Base-by-base conservation (phyloP, 2,329 filamentous ascomycete genomes). In the Lojkania enalia region DNA sequence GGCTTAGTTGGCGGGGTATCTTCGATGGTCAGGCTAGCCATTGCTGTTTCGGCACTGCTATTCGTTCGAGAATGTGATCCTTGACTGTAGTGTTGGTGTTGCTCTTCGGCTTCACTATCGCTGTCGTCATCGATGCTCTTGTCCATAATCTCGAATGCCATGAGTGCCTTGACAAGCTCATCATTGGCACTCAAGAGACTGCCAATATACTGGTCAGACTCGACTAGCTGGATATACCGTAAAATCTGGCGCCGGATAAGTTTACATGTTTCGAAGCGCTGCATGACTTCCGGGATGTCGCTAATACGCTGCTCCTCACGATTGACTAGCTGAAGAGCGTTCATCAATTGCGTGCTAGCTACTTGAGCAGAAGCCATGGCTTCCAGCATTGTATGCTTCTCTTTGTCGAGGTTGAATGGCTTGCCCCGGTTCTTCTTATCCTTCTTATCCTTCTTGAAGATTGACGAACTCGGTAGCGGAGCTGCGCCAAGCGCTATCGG, bases 81-180 rank as follows among this genome's bases (percentile, higher is more conserved):
- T n/a, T n/a, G n/a, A n/a, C n/a, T n/a, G 39, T 15, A 9, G 20
- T 39, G 23, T 15, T 31, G 27, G 11, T 40, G 37, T 11, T 30
- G 38, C 19, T 52, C 46, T 52, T 78, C 77, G 12, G 72, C 71
- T 39, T 85, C 83, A 50, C 81, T 84, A 58, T 85, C 81, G 47
- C 81, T 84, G 57, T 86, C 83, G 51, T 85, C 81, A 54, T 90
- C 87, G 52, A 92, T 87, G 36, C 88, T 90, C 49, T 86, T 84
- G 65, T 99, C 92, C 52, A 97, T 82, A 58, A 96, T 88, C 71
- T 97, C 92, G 63, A 90, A 99, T 0, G 90, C 88, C 82, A 95
- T 96, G 45, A 99, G 78, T 1, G 91, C 90, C 50, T 86, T 86
- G 30, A 97, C 88, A n/a, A 99, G 84, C 70, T 95, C 88, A 60